Percentiles rank a stretch among this genome's conserved stretches.
phyloP scores from a whole-genome alignment of 1,284 basidiomycete species.

The Blastosporella zonata region DNA sequence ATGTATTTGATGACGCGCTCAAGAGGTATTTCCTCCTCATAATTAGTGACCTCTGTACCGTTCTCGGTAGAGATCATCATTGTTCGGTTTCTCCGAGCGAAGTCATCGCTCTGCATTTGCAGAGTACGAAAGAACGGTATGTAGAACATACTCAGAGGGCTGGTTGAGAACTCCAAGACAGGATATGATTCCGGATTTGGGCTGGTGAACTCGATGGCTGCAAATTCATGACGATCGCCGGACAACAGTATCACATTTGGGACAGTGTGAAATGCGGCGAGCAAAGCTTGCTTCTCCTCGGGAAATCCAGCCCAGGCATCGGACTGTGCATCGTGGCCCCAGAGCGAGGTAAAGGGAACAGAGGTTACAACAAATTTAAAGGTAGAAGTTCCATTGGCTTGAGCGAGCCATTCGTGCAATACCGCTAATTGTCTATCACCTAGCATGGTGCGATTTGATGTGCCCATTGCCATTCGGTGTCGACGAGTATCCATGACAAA shows the following conservation, averaged over 20 bases:
- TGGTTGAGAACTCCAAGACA: constrained; percentile 43
- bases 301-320: constrained; percentile 76
- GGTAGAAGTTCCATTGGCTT: constrained; percentile 69
- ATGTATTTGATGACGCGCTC: constrained; percentile 69
- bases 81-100: constrained; percentile 34
- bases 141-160: constrained; percentile 75
- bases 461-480: constrained; percentile 51
- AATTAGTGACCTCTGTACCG: constrained; percentile 22
- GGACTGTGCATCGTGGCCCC: constrained; percentile 63
- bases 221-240: constrained; percentile 81
- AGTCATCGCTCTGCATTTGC: constrained; percentile 38
- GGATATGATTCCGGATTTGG: constrained; percentile 32
- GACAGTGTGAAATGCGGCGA: constrained; percentile 60
- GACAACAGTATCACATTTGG: constrained; percentile 71
- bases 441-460: constrained; percentile 63
- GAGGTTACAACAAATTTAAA: constrained; percentile 83
- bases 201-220: constrained; percentile 60
- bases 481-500: constrained; percentile 79
- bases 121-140: constrained; percentile 59
- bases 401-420: constrained; percentile 64
- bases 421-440: constrained; percentile 66
- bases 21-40: constrained; percentile 44
- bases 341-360: constrained; percentile 78
- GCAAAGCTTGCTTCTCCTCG: constrained; percentile 57
- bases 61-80: constrained; percentile 24